A percentile compares a stretch with the other conserved stretches of the same genome.
Conservation (phyloP, 148 eudicot species). For the Pharnaceum exiguum region DNA sequence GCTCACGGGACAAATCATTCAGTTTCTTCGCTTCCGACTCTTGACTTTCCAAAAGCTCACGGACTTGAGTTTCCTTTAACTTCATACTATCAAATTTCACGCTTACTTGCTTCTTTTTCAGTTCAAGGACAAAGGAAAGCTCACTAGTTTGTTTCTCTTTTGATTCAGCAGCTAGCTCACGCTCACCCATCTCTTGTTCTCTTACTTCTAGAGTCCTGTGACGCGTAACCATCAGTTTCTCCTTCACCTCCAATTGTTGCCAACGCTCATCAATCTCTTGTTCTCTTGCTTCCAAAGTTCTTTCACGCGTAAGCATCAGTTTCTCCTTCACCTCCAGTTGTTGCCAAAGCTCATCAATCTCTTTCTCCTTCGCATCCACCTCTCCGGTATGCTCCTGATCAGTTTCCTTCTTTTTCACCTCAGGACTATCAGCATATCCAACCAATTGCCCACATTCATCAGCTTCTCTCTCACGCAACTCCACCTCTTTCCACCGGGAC, state of each 20-base stretch:
- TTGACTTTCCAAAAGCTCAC: too few species aligned
- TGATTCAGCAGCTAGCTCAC: not conserved
- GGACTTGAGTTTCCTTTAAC: too few species aligned
- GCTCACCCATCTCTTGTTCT: not conserved
- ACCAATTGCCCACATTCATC: too few species aligned
- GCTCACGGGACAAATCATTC: too few species aligned
- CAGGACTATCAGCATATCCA: too few species aligned
- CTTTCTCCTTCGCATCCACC: not conserved
- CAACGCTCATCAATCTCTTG: not conserved
- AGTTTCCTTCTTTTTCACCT: too few species aligned
- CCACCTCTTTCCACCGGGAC: too few species aligned
- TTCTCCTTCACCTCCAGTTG: constrained; percentile 2
- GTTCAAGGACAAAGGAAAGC: not conserved
- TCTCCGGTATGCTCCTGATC: not conserved
- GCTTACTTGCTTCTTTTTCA: not conserved
- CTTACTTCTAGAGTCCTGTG: not conserved
- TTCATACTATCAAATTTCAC: too few species aligned
- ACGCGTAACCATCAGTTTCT: not conserved
- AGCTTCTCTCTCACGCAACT: too few species aligned
- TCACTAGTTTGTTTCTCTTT: not conserved
- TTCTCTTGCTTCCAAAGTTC: not conserved
- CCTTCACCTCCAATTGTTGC: too few species aligned
- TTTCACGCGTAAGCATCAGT: not conserved
- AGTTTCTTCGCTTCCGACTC: too few species aligned
- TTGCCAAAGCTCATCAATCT: not conserved